Base-by-base conservation (phyloP, 2,329 filamentous ascomycete genomes). In the Xylariaceae sp. region DNA sequence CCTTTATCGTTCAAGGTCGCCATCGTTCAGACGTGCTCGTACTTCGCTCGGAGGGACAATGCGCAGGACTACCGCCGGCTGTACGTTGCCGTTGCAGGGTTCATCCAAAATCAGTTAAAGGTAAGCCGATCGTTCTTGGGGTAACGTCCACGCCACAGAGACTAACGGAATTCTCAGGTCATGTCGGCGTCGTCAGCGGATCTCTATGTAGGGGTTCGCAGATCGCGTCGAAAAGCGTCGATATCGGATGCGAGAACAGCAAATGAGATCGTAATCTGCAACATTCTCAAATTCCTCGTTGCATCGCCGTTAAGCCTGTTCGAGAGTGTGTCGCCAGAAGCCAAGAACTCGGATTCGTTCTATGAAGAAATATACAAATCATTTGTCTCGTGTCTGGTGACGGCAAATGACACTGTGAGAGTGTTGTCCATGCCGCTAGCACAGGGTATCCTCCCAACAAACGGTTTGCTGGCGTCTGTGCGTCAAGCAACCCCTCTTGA, bases 1-100 rank as follows among this genome's bases (percentile, higher is more conserved):
- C 84, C 86, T 7, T 74, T 78, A 55, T 78, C 75, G 55, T 88
- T 87, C 72, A 87, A 86, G 69, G 77, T 87, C 51, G 82, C 85
- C 7, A 77, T 84, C 30, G 78, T 88, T 18, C 83, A 85, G 68
- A 82, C 81, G 9, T 87, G 85, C 65, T 80, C 81, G 44, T 82
- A 87, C 68, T 86, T 88, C 72, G 83, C 84, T 7, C 77, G 79
- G 54, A 77, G 82, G 59, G 72, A 75, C 3, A 75, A 81, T 62
- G 70, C 78, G 9, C 71, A 76, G 8, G 74, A 76, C 52, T 87
- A 84, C 64, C 73, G 77, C 45, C 76, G 76, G n/a, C 72, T 88
- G 2, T 87, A 86, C 67, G 71, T 75, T 4, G 78, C 78, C 23
- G 79, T 80, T 3, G 77, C 83, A 3, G 78, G 80, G 0, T 86